Evolutionary conservation across 352 stramenopile genomes (phyloP).

Genomic region (Phytophthora citrophthora): DNA sequence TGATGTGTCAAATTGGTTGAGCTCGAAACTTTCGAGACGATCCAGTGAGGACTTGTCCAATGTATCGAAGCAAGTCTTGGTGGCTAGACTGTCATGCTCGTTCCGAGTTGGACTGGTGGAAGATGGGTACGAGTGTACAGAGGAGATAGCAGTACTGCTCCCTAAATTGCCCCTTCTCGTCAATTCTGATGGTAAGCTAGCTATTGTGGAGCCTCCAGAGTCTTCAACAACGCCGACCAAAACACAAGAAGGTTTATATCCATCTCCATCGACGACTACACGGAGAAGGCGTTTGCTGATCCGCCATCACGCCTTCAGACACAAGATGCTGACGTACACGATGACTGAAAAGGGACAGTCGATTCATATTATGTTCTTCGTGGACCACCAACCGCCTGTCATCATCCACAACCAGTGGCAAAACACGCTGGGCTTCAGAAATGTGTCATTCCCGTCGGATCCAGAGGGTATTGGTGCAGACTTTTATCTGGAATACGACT

Average conservation of each 20-base stretch:
- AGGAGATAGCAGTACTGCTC: slow-evolving; percentile 52
- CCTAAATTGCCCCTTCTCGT: slow-evolving; percentile 47
- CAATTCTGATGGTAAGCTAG: slow-evolving; percentile 33
- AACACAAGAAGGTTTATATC: slow-evolving; percentile 41
- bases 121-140: slow-evolving; percentile 52
- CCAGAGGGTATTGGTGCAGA: slow-evolving; percentile 60
- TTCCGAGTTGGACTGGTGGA: slow-evolving; percentile 46
- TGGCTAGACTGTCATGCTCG: slow-evolving; percentile 56
- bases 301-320: slow-evolving; percentile 46
- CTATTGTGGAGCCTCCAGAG: slow-evolving; percentile 22
- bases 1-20: slow-evolving; percentile 64
- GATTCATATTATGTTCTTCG: slow-evolving; percentile 72
- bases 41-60: slow-evolving; percentile 42
- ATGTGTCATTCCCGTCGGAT: slow-evolving; percentile 48
- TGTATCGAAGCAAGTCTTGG: slow-evolving; percentile 27
- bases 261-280: slow-evolving; percentile 48
- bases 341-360: slow-evolving; percentile 52
- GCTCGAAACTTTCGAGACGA: slow-evolving; percentile 47
- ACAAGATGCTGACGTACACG: slow-evolving; percentile 79
- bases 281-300: slow-evolving; percentile 66
- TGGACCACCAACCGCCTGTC: slow-evolving; percentile 70
- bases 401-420: slow-evolving; percentile 74
- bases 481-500: slow-evolving; percentile 83
- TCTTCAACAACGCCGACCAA: slow-evolving; percentile 16
- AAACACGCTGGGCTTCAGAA: slow-evolving; percentile 53